Base-by-base conservation (phyloP, 2,329 filamentous ascomycete species). In the Alternaria incomplexa region DNA sequence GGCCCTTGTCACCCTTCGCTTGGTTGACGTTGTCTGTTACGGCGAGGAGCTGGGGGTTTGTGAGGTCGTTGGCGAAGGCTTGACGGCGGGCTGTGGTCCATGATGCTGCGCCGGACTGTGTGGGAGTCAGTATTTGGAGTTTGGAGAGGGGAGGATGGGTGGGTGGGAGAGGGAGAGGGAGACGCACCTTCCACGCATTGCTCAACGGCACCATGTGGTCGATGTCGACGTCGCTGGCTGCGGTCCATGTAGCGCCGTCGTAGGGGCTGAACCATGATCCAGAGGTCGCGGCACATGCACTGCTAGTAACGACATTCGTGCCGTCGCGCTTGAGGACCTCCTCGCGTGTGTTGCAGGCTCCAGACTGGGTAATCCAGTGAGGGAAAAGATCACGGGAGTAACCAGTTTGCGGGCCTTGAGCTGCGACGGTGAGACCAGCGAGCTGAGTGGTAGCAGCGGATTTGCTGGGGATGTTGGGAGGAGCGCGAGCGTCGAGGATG, bases 201-300 rank as follows among this genome's bases (percentile, higher is more conserved):
- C 90, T 90, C 64, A 96, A 78, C 1, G 93, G 92, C 3, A 96
- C 91, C 81, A 96, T 85, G 77, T 96, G 93, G 77, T 96, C 93
- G 63, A 96, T 95, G 70, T 95, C 91, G 1, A 96, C 78, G 70
- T 94, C 90, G 17, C 84, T 86, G 1, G 91, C 87, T 0, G 83
- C 82, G 0, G 87, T 90, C 90, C 90, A 93, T 1, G 84, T 88
- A 0, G 82, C 89, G 15, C 91, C 91, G 73, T 95, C 92, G 76
- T 91, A 96, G 0, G 91, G 90, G 36, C 87, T 90, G 44, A 77
- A 80, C 92, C 93, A 96, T 0, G 82, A 84, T 5, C 93, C 92
- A 4, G 86, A 88, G 0, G 85, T 89, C 0, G 90, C 79, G 1
- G 85, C 80, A 79, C 92, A 96, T 32, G 85, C 83, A 12, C 79